Base-by-base conservation (phyloP, 306 rosid species). In the Delonix regia region DNA sequence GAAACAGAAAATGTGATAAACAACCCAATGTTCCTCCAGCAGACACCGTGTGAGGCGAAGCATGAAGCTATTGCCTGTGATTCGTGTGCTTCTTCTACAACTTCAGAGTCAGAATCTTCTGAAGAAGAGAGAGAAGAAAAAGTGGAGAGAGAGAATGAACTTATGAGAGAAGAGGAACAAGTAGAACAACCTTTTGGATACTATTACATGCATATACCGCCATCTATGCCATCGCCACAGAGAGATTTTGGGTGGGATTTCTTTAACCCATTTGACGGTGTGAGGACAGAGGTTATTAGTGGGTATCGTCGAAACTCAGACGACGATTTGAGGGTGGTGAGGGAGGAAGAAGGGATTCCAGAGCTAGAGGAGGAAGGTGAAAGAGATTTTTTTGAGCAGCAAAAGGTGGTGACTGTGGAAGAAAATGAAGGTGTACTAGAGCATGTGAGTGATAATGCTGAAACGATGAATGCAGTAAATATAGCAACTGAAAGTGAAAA, bases 311-410 rank as follows among this genome's bases (percentile, higher is more conserved):
- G 86, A 74, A 85, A 84, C 87, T 87, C 81, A 2, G 97, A 96
- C 4, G 98, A 95, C 21, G 92, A 93, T 82, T 48, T 96, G 80
- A 87, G 93, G 83, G 91, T 80, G 30, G 99, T 95, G 87, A 93
- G 98, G 82, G 96, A 93, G 82, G 93, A 96, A 77, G 99, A 96
- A 80, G 99, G 99, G 82, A 95, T 95, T 78, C 98, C 99, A 14
- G 99, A 95, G 84, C 85, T 95, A 0, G 98, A 93, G 81, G 99
- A 95, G 82, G 98, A 83, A 74, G 91, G 78, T 15, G 88, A 76
- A 59, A 83, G 87, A 63, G 89, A 76, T 71, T 85, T 83, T 56
- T 28, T 83, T 81, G 87, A 76, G 63, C 63, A 56, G 45, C 75
- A 82, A 48, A 87, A 86, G 72, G 90, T 71, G 27, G 74, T 68